A percentile compares a stretch with the other conserved stretches of the same genome.
These are phyloP conservation scores for Medicago truncatula DNA, from an alignment of 306 rosid species.

Conservation along the genomic window DNA sequence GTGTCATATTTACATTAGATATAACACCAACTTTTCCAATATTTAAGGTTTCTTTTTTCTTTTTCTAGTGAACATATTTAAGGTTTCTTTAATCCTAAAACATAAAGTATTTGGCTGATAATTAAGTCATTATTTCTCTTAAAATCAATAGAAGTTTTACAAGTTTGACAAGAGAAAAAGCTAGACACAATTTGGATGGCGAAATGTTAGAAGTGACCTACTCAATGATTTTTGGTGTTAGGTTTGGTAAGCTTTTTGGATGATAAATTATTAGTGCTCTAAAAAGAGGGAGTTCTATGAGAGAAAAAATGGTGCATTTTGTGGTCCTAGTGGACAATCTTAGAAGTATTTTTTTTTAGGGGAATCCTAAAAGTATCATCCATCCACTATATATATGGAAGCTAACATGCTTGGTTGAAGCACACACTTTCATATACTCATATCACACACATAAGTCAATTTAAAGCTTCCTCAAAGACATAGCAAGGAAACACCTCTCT, in stretches of 20 bases:
- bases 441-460: conserved; percentile 18
- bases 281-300: conserved; percentile 25
- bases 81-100: conserved; percentile 7
- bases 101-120: conserved; percentile 26
- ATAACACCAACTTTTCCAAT: conserved; percentile 25
- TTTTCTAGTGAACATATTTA: not conserved
- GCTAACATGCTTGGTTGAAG: conserved; percentile 36
- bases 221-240: conserved; percentile 20
- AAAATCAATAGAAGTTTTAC: not conserved
- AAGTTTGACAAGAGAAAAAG: conserved; percentile 13
- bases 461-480: conserved; percentile 15
- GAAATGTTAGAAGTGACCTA: conserved; percentile 31
- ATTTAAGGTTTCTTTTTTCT: not conserved
- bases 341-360: not conserved
- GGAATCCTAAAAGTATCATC: not conserved
- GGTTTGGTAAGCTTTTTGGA: conserved; percentile 37
- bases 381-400: conserved; percentile 41
- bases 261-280: conserved; percentile 41
- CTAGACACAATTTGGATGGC: conserved; percentile 11
- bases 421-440: conserved; percentile 35
- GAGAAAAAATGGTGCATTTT: conserved; percentile 1
- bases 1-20: conserved; percentile 2
- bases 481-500: not conserved
- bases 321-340: conserved; percentile 20
- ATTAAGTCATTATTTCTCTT: not conserved